A percentile compares a stretch with the other conserved stretches of the same genome.
Evolutionary conservation across 179 eudicot genomes (phyloP).

Genomic region (Corrigiola litoralis): DNA sequence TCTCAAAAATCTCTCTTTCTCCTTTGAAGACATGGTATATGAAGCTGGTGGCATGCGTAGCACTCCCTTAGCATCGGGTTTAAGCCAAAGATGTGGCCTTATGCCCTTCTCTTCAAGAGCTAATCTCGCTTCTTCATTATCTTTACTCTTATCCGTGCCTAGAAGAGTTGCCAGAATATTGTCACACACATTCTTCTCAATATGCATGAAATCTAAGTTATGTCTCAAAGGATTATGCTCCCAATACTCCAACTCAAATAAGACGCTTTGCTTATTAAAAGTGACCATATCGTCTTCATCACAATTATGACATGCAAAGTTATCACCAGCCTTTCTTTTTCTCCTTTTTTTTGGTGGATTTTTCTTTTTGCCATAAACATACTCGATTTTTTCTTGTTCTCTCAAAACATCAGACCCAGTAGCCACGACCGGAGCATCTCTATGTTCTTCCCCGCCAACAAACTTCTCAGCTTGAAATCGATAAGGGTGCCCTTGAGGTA

Average conservation of each 20-base stretch:
- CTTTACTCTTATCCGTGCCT: background rate
- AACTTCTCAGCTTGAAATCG: background rate
- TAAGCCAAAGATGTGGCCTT: conserved; percentile 2
- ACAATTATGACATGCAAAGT: background rate
- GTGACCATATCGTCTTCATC: background rate
- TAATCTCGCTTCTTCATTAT: background rate
- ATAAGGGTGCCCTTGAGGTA: background rate
- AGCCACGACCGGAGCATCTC: background rate
- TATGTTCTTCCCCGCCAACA: background rate
- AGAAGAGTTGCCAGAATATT: background rate
- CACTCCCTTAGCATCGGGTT: background rate
- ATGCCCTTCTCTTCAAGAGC: background rate
- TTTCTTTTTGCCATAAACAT: background rate
- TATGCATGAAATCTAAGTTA: conserved; percentile 10
- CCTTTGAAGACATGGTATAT: background rate
- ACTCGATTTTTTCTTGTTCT: background rate
- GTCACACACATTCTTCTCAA: background rate
- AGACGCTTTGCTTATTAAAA: conserved; percentile 1
- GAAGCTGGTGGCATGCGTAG: background rate
- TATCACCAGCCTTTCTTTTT: background rate
- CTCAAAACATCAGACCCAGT: background rate
- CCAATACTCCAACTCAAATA: conserved; percentile 6
- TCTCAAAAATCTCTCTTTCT: background rate
- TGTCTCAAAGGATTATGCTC: background rate
- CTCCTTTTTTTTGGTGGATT: background rate